A percentile compares a stretch with the other conserved stretches of the same genome.
These are phyloP conservation scores for Exophiala viscosa DNA, from an alignment of 2,329 filamentous ascomycete species.

Conservation along the genomic window DNA sequence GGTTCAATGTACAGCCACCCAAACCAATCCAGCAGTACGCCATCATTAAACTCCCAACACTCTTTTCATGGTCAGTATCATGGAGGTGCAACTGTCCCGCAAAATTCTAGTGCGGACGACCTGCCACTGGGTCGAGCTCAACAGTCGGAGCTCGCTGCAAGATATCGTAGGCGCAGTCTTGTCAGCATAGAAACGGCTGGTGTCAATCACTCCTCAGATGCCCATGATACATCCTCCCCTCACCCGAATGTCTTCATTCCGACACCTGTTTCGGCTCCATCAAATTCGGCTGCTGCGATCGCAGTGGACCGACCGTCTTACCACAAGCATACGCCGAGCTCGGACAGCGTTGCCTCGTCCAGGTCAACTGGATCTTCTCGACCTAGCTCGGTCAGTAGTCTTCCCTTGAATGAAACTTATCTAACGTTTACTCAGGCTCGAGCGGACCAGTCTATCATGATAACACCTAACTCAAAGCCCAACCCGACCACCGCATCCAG, in stretches of 20 bases:
- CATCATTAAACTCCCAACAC: slow-evolving; percentile 30
- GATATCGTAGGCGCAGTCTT: slow-evolving; percentile 78
- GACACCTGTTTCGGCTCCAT: slow-evolving; percentile 16
- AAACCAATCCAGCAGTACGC: slow-evolving; percentile 36
- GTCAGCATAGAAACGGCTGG: slow-evolving; percentile 57
- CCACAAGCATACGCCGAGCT: slow-evolving; percentile 54
- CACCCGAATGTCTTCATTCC: slow-evolving; percentile 35
- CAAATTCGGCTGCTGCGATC: not conserved
- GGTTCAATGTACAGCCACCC: slow-evolving; percentile 54
- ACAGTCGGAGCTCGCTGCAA: slow-evolving; percentile 64
- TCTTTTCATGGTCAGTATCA: slow-evolving; percentile 33
- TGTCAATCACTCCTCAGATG: slow-evolving; percentile 35
- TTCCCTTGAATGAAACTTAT: slow-evolving; percentile 9
- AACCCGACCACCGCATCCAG: slow-evolving; percentile 1
- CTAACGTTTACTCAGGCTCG: slow-evolving; percentile 13
- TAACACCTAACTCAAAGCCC: not conserved
- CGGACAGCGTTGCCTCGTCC: slow-evolving; percentile 57
- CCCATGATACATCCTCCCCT: slow-evolving; percentile 28
- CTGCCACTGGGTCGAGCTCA: slow-evolving; percentile 52
- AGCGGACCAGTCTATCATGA: slow-evolving; percentile 3
- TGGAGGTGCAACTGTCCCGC: slow-evolving; percentile 51
- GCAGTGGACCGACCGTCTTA: slow-evolving; percentile 32
- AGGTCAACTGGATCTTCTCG: slow-evolving; percentile 50
- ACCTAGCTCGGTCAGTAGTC: slow-evolving; percentile 61
- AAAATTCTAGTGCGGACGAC: slow-evolving; percentile 65